A percentile compares a stretch with the other conserved stretches of the same genome.
Conservation (phyloP, 371 early-diverging fungal genomes). For the Zychaea mexicana region DNA sequence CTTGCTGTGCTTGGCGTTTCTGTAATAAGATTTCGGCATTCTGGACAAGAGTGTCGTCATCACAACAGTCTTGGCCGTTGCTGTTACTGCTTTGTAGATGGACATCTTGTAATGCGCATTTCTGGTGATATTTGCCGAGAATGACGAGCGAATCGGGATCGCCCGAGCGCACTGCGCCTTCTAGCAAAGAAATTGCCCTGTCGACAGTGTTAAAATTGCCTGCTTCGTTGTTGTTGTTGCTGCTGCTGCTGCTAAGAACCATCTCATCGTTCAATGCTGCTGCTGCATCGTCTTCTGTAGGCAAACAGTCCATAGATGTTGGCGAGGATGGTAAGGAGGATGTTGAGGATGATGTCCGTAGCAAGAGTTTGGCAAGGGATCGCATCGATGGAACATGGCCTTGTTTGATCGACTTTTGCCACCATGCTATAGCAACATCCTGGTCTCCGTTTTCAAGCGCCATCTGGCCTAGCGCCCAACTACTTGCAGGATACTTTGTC, state of each 20-base stretch:
- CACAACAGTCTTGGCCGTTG: constrained; percentile 1
- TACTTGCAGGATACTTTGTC: constrained; percentile 22
- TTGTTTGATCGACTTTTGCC: constrained; percentile 36
- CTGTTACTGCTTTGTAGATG: constrained; percentile 11
- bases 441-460: constrained; percentile 31
- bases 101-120: constrained; percentile 2
- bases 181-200: constrained; percentile 21
- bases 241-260: too few species aligned
- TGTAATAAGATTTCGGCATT: constrained; percentile 10
- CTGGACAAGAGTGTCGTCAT: constrained; percentile 7
- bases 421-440: constrained; percentile 42
- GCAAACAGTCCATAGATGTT: too few species aligned
- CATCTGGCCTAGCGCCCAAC: constrained; percentile 44
- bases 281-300: background rate
- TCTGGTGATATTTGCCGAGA: constrained; percentile 33
- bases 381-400: constrained; percentile 41
- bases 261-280: background rate
- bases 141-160: constrained; percentile 43
- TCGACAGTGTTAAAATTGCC: constrained; percentile 1
- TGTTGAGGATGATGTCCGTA: constrained; percentile 9
- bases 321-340: too few species aligned
- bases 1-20: constrained; percentile 37
- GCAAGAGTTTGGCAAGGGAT: constrained; percentile 20
- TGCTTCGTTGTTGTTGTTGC: background rate
- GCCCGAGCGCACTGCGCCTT: constrained; percentile 23